Percentiles rank a stretch among this genome's conserved stretches.
phyloP scores from a whole-genome alignment of 108 stramenopile genomes.

The Phaeodactylum tricornutum region DNA sequence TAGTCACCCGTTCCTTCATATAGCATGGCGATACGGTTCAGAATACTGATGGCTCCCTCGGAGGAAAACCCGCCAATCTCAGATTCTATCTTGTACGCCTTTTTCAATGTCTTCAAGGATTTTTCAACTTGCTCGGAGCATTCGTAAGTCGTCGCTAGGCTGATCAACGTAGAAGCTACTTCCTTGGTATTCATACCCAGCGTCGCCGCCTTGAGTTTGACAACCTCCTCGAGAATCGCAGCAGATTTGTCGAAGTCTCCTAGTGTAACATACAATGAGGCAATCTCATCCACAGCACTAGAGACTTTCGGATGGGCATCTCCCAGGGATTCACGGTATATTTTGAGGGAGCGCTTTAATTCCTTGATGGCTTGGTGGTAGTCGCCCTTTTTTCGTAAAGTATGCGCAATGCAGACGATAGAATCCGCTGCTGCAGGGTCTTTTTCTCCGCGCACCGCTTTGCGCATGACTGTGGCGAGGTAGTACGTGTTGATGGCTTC shows the following conservation, averaged over 20 bases:
- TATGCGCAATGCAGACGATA: conserved; percentile 18
- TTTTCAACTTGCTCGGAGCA: conserved; percentile 36
- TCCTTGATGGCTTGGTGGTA: conserved; percentile 41
- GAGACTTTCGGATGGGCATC: conserved; percentile 37
- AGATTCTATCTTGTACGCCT: conserved; percentile 44
- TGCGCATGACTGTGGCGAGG: conserved; percentile 31
- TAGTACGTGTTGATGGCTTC: conserved; percentile 26
- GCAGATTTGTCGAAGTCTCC: conserved; percentile 49
- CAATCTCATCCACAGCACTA: conserved; percentile 43
- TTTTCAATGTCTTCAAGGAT: conserved; percentile 50
- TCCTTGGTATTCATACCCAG: conserved; percentile 28
- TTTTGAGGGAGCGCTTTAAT: conserved; percentile 40
- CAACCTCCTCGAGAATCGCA: conserved; percentile 46
- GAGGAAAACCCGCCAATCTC: conserved; percentile 31
- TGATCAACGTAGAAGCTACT: conserved; percentile 33
- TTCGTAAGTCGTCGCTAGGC: conserved; percentile 44
- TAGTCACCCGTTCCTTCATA: conserved; percentile 36
- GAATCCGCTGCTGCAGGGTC: conserved; percentile 20
- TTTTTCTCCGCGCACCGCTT: conserved; percentile 31
- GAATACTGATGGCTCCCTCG: conserved; percentile 22
- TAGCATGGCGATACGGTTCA: conserved; percentile 40
- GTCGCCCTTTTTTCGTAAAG: conserved; percentile 31
- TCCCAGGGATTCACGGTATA: conserved; percentile 39
- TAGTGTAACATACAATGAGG: conserved; percentile 33
- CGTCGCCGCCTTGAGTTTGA: conserved; percentile 49